These are phyloP conservation scores for Pinus albicaulis DNA, from an alignment of 75 land plant species.

Conservation along the genomic window DNA sequence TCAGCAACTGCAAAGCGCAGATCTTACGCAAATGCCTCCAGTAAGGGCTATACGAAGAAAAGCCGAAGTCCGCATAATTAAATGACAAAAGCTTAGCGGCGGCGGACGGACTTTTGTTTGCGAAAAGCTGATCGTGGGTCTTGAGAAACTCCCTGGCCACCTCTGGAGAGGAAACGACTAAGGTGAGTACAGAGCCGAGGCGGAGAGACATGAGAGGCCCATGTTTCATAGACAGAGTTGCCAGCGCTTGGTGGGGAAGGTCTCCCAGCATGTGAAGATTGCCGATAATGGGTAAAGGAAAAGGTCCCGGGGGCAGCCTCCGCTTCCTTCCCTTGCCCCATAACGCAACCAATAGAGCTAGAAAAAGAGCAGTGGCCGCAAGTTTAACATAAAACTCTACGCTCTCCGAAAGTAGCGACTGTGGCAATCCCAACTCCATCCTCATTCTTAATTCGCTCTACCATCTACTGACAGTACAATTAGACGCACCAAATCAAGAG, in stretches of 20 bases:
- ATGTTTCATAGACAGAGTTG: constrained; percentile 1
- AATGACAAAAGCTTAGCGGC: background rate
- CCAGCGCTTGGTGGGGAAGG: constrained; percentile 2
- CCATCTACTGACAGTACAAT: too few species aligned
- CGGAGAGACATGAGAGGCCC: constrained; percentile 7
- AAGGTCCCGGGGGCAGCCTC: constrained; percentile 6
- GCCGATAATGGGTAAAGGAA: constrained; percentile 3
- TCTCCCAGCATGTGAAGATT: constrained; percentile 3
- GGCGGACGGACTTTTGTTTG: background rate
- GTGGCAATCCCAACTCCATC: too few species aligned
- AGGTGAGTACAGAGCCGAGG: constrained; percentile 2
- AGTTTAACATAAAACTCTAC: too few species aligned
- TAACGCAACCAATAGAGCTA: too few species aligned
- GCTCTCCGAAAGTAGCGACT: too few species aligned
- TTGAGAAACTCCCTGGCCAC: constrained; percentile 6
- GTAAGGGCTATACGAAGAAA: constrained; percentile 22
- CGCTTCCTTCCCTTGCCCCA: background rate
- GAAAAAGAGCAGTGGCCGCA: too few species aligned
- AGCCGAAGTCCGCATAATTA: background rate
- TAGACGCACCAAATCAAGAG: too few species aligned
- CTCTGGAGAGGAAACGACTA: constrained; percentile 2
- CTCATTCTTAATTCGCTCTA: too few species aligned
- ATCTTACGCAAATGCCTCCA: background rate
- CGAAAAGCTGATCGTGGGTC: constrained; percentile 11
- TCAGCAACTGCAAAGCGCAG: background rate